phyloP scores from a whole-genome alignment of 202 grass and related monocot genomes.

The Hordeum pubiflorum region DNA sequence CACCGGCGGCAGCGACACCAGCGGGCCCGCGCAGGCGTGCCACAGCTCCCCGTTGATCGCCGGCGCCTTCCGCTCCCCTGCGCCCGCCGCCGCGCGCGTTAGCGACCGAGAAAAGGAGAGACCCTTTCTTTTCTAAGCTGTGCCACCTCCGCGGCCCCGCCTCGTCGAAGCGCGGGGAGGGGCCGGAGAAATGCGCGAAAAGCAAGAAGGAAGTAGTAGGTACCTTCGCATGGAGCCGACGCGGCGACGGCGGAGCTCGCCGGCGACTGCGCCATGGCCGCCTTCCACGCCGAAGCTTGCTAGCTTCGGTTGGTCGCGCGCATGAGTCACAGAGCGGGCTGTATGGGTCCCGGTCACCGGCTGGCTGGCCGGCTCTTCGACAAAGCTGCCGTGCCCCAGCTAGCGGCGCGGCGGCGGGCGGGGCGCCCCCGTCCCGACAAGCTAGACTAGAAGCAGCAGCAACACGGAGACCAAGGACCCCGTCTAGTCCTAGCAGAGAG shows the following conservation, averaged over 20 bases:
- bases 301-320: neutral
- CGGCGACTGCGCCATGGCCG: slow-evolving; percentile 37
- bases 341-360: neutral
- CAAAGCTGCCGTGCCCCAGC: neutral
- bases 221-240: slow-evolving; percentile 25
- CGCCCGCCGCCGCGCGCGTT: slow-evolving; percentile 16
- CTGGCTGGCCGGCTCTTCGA: neutral
- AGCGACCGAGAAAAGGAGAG: neutral
- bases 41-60: slow-evolving; percentile 90
- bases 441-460: slow-evolving; percentile 9
- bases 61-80: slow-evolving; percentile 71
- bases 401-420: neutral
- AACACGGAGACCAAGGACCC: slow-evolving; percentile 22
- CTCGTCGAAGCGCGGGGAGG: neutral
- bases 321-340: slow-evolving; percentile 11
- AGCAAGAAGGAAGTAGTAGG: neutral
- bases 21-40: slow-evolving; percentile 92
- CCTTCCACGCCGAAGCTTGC: neutral
- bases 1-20: slow-evolving; percentile 85
- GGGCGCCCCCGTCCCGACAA: neutral
- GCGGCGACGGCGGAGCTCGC: slow-evolving; percentile 26
- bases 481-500: neutral
- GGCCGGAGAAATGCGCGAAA: neutral
- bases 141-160: slow-evolving; percentile 1
- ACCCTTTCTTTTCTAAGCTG: neutral